Evolutionary conservation across 164 flowering plant genomes (phyloP), one percentile per base, ranked within the genome.

Genomic region (Annona cherimola): DNA sequence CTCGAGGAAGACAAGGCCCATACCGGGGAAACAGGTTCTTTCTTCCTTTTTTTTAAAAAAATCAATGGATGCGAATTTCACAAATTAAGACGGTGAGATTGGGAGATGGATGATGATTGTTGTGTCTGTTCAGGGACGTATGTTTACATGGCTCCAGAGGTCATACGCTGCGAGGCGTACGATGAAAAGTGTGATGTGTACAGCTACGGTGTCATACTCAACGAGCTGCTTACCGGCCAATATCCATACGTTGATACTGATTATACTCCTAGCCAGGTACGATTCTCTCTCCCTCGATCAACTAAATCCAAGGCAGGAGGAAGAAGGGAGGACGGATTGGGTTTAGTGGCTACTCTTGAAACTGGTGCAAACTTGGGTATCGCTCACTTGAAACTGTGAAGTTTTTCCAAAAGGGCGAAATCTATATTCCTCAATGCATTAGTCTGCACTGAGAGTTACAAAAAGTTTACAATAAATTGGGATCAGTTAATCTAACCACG

Each of bases 111-210:
- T 6, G 57, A 50, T 11, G 14, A 2, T 50, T 50, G 57, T 5
- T 44, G 26, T 8, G 50, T 9, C 26, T 61, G 69, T 64, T 41
- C 78, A 87, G 92, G 92, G 66, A 90, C 92, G 12, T 87, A 79
- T 68, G 88, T 90, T 0, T 88, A 90, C 69, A 88, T 90, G 95
- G 92, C 92, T 1, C 95, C 92, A 2, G 92, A 90, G 79, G 85
- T 90, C 73, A 81, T 87, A 16, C 72, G 82, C 20, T 74, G 78
- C 1, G 85, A 79, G 71, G 90, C 92, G 18, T 87, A 90, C 66
- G 69, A 82, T 61, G 91, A 88, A 73, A 90, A 88, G 75, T 83
- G 90, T 70, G 92, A 90, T 54, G 89, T 90, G 0, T 88, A 79
- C 74, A 88, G 95, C 65, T 88, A 83, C 67, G 90, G 81, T 0